Percentiles rank a stretch among this genome's conserved stretches.
Conservation (phyloP, 139 green algal genomes). For the Raphidocelis subcapitata region DNA sequence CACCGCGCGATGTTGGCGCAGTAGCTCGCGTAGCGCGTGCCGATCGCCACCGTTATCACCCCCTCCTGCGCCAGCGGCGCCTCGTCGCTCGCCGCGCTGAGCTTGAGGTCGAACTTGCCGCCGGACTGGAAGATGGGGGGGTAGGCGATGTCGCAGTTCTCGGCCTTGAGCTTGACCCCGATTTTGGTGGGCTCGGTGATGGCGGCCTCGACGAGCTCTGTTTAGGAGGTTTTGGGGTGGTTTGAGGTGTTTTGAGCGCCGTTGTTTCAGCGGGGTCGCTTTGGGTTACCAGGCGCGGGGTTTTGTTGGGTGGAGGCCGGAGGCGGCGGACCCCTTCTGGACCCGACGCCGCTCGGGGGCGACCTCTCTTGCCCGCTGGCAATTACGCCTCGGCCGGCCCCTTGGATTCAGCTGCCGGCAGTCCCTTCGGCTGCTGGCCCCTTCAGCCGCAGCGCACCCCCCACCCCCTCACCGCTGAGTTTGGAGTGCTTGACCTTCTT, state of each 20-base stretch:
- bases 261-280: too few species aligned
- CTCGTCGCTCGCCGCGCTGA: slow-evolving; percentile 43
- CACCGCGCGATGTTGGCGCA: slow-evolving; percentile 83
- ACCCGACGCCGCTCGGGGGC: too few species aligned
- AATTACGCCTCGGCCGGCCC: too few species aligned
- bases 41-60: slow-evolving; percentile 73
- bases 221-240: not conserved
- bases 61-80: slow-evolving; percentile 39
- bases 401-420: too few species aligned
- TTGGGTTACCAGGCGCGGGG: too few species aligned
- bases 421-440: too few species aligned
- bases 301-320: too few species aligned
- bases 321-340: too few species aligned
- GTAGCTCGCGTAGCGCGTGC: slow-evolving; percentile 86
- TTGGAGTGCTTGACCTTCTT: slow-evolving; percentile 91
- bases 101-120: slow-evolving; percentile 70
- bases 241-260: too few species aligned
- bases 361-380: too few species aligned
- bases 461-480: slow-evolving; percentile 51
- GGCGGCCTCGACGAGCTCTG: slow-evolving; percentile 64
- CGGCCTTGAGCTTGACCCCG: slow-evolving; percentile 74
- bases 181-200: slow-evolving; percentile 75
- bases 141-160: slow-evolving; percentile 95
- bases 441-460: not conserved
- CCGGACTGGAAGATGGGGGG: slow-evolving; percentile 86